phyloP scores from a whole-genome alignment of 805 yeast species.

The Saturnispora ahearnii region DNA sequence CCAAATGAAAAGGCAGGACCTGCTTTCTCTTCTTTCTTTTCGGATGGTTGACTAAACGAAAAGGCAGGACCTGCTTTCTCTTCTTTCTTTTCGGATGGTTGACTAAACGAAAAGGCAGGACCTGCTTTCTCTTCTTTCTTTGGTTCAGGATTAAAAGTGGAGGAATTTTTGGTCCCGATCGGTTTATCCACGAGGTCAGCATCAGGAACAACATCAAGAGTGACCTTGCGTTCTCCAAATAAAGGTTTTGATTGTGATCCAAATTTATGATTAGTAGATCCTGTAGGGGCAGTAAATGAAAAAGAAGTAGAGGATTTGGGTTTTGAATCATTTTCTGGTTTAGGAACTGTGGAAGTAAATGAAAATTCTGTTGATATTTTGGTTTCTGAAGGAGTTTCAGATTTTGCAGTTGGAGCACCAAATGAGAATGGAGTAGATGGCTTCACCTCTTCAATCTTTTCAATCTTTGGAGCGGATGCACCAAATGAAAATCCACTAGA shows the following conservation, averaged over 20 bases:
- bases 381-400: neutral
- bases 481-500: conserved; percentile 13
- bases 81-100: neutral
- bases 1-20: neutral
- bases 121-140: neutral
- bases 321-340: neutral
- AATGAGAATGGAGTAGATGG: neutral
- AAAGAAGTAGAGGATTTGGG: neutral
- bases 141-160: neutral
- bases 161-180: neutral
- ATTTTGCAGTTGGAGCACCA: neutral
- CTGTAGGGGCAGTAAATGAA: neutral
- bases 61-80: neutral
- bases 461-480: neutral
- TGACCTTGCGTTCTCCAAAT: neutral
- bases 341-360: neutral
- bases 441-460: neutral
- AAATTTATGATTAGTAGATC: neutral
- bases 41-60: neutral
- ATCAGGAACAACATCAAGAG: neutral
- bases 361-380: neutral
- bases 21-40: neutral
- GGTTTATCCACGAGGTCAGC: neutral
- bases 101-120: neutral
- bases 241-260: neutral